Evolutionary conservation across 75 land plant genomes (phyloP).

Genomic region (Chamaecyparis obtusa): DNA sequence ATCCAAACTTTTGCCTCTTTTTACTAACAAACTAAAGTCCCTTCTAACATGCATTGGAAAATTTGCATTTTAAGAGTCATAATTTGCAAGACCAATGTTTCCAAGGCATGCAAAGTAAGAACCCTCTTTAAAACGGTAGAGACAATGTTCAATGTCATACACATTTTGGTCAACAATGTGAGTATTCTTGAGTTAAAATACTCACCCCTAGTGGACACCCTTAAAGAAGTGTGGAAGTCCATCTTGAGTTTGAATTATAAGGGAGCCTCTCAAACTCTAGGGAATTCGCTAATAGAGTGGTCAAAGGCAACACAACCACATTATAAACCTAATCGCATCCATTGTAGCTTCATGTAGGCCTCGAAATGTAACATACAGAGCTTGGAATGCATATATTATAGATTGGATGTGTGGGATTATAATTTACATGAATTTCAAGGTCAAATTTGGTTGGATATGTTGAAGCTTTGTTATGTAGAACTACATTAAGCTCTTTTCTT

Average conservation of each 20-base stretch:
- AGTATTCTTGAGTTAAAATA: conserved; percentile 6
- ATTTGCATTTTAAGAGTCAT: neutral
- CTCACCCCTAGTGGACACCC: conserved; percentile 20
- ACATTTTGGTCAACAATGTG: conserved; percentile 24
- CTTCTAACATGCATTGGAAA: too few species aligned
- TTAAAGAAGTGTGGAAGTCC: conserved; percentile 18
- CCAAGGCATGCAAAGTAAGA: neutral
- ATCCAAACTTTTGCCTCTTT: too few species aligned
- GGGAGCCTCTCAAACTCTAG: conserved; percentile 31
- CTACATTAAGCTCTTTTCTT: too few species aligned
- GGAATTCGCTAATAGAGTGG: conserved; percentile 34
- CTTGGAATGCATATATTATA: too few species aligned
- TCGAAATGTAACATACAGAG: too few species aligned
- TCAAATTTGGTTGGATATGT: too few species aligned
- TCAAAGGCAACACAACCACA: neutral
- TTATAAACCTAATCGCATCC: too few species aligned
- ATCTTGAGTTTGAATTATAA: conserved; percentile 20
- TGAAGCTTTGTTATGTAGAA: too few species aligned
- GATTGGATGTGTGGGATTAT: too few species aligned
- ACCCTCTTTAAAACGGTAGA: neutral
- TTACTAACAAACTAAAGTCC: too few species aligned
- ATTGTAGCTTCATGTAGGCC: too few species aligned
- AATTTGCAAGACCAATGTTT: neutral
- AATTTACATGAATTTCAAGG: too few species aligned
- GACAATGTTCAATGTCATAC: neutral